Conservation (phyloP, 345 rosid species). For the Eucalyptus erythrocorys region DNA sequence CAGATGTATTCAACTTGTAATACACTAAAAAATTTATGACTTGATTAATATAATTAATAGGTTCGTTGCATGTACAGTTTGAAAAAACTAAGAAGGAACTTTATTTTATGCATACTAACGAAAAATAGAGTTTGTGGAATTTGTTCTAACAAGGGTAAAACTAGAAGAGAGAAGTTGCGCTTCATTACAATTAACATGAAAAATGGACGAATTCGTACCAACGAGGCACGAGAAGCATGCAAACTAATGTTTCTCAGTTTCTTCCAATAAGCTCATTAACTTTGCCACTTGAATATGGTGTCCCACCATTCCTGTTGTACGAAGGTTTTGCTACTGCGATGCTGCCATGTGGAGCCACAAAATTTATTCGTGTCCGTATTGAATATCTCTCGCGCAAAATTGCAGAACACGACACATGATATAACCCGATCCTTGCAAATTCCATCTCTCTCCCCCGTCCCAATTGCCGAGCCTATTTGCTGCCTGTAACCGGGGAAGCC, state of each 20-base stretch:
- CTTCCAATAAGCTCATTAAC: background rate
- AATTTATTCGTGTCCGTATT: too few relatives aligned
- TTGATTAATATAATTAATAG: too few relatives aligned
- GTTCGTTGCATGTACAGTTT: fast-evolving
- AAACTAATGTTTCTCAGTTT: background rate
- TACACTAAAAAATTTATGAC: fast-evolving
- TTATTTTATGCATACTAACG: fast-evolving
- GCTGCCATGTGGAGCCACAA: background rate
- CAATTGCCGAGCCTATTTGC: background rate
- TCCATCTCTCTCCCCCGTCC: background rate
- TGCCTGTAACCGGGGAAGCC: background rate
- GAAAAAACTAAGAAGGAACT: background rate
- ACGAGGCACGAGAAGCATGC: background rate
- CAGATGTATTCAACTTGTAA: too few relatives aligned
- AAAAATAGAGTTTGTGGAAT: background rate
- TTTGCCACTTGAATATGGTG: background rate
- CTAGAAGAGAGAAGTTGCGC: background rate
- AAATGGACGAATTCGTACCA: background rate
- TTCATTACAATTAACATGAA: background rate
- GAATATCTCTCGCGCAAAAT: background rate
- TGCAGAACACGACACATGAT: background rate
- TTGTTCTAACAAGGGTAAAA: background rate
- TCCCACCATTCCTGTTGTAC: background rate
- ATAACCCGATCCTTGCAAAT: background rate
- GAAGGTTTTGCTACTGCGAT: too few relatives aligned